phyloP scores from a whole-genome alignment of 2,329 filamentous ascomycete genomes.

The Arthrobotrys musiformis region DNA sequence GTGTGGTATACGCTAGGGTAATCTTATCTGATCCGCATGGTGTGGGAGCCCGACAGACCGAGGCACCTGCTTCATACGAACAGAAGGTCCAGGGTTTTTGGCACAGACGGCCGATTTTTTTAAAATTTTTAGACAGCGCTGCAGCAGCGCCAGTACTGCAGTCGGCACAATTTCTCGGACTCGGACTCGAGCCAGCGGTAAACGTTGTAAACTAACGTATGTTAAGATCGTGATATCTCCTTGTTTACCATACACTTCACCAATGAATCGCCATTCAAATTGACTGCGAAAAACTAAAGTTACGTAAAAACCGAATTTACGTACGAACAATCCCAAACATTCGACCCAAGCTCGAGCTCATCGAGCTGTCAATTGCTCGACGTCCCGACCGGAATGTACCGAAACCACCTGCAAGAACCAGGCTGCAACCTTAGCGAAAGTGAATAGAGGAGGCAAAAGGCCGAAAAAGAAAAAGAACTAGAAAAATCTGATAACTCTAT shows the following conservation, averaged over 20 bases:
- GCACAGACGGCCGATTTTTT: not conserved
- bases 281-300: not conserved
- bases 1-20: constrained; percentile 17
- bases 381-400: not conserved
- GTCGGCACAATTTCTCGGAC: not conserved
- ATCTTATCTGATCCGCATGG: constrained; percentile 30
- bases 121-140: too few relatives aligned
- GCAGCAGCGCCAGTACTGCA: too few relatives aligned
- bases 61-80: constrained; percentile 5
- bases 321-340: not conserved
- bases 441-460: not conserved
- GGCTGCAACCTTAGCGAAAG: not conserved
- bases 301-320: too few relatives aligned
- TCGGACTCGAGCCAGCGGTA: not conserved
- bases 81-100: not conserved
- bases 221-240: not conserved
- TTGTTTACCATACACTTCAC: too few relatives aligned
- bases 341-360: too few relatives aligned
- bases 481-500: constrained; percentile 45
- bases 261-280: not conserved
- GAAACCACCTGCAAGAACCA: not conserved
- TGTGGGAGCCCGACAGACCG: not conserved
- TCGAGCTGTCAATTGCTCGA: not conserved
- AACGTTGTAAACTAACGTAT: not conserved
- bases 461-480: not conserved